Conservation (phyloP, 306 rosid species). For the Prunus salicina region DNA sequence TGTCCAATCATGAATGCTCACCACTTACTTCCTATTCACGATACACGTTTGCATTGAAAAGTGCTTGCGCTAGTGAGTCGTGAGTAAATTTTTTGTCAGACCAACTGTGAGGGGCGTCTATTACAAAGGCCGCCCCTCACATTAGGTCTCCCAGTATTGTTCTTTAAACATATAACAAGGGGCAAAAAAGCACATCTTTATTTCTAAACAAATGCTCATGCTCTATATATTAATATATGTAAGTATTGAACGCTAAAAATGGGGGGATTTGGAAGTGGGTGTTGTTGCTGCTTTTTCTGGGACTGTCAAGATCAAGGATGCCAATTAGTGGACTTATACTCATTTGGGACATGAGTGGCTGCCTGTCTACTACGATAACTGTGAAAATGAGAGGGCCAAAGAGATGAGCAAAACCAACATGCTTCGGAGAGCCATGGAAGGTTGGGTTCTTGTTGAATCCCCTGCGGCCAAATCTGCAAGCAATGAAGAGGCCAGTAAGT, state of each 20-base stretch:
- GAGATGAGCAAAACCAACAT: slow-evolving; percentile 27
- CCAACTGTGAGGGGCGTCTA: neutral
- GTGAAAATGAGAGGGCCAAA: slow-evolving; percentile 30
- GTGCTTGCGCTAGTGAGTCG: neutral
- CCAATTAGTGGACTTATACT: neutral
- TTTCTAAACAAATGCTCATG: slow-evolving; percentile 31
- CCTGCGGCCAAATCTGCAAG: slow-evolving; percentile 70
- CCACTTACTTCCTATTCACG: neutral
- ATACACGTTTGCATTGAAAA: neutral
- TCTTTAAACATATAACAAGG: neutral
- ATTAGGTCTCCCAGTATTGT: too few relatives aligned
- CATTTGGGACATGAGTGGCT: neutral
- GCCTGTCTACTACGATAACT: slow-evolving; percentile 19
- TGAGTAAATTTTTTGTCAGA: neutral
- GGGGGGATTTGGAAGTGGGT: slow-evolving; percentile 20
- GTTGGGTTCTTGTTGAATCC: slow-evolving; percentile 16
- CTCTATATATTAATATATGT: neutral
- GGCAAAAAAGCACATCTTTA: neutral
- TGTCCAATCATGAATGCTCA: slow-evolving; percentile 13
- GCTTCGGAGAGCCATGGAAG: slow-evolving; percentile 11
- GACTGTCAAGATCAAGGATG: neutral
- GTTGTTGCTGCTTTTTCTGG: slow-evolving; percentile 2
- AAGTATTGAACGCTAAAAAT: slow-evolving; percentile 9
- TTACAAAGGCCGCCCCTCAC: too few relatives aligned
- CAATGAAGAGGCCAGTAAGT: slow-evolving; percentile 45